phyloP scores from a whole-genome alignment of 257 asterid genomes.

The Agastache rugosa region DNA sequence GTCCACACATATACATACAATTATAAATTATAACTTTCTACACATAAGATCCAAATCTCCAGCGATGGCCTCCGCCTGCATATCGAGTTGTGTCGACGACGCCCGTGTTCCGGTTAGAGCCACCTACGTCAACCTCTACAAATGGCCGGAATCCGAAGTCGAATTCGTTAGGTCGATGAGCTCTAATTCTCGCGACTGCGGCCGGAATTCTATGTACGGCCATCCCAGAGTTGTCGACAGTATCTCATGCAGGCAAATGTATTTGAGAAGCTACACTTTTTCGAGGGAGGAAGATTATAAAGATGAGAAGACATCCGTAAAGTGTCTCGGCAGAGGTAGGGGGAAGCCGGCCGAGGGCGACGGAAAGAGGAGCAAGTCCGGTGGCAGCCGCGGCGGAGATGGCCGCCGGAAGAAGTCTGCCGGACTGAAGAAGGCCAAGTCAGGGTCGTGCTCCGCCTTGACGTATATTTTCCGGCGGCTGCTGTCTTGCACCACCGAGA shows the following conservation, averaged over 20 bases:
- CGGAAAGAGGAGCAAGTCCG: constrained; percentile 19
- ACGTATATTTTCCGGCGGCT: constrained; percentile 67
- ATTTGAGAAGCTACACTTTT: constrained; percentile 84
- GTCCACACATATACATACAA: neutral
- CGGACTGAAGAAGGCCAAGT: constrained; percentile 53
- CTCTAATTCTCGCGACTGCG: constrained; percentile 29
- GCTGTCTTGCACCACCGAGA: constrained; percentile 78
- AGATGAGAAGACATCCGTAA: constrained; percentile 41
- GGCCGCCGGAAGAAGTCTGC: constrained; percentile 35
- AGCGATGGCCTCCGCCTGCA: constrained; percentile 54
- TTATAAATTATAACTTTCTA: neutral
- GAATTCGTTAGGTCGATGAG: constrained; percentile 81
- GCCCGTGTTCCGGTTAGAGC: constrained; percentile 57
- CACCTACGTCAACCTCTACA: constrained; percentile 61
- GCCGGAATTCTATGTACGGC: constrained; percentile 14
- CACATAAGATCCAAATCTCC: neutral
- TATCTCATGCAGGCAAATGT: constrained; percentile 79
- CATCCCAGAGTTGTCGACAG: constrained; percentile 77
- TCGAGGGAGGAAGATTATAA: constrained; percentile 61
- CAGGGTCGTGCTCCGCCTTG: constrained; percentile 49
- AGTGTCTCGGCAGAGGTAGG: constrained; percentile 52
- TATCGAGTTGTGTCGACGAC: constrained; percentile 54
- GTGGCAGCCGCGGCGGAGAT: neutral
- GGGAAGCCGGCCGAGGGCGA: neutral
- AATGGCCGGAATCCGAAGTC: constrained; percentile 71